Base-by-base conservation (phyloP, 2,329 filamentous ascomycete species). In the Fusarium floridanum region DNA sequence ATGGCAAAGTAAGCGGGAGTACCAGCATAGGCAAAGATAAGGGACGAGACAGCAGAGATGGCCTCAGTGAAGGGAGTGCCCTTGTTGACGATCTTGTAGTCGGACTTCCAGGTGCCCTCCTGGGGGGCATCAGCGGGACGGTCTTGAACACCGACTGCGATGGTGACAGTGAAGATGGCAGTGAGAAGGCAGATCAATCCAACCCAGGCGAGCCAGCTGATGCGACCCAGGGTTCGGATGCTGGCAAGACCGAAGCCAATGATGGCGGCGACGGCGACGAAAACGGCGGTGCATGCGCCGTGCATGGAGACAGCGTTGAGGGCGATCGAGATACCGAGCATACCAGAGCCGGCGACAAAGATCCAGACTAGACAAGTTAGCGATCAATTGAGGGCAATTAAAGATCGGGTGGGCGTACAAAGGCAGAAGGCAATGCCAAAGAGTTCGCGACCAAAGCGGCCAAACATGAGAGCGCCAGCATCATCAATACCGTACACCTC, bases 401-500 rank as follows among this genome's bases (percentile, higher is more conserved):
- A 37, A 17, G 1, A 5, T 59, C 7, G 27, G 20, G 14, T 12
- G 3, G 12, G 34, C 55, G 3, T 37, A 59, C 55, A 37, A 8
- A 59, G 32, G 16, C 55, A 59, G 16, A 59, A 37, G 20, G 32
- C 55, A 59, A 27, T 24, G 20, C 32, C 32, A 59, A 59, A 24
- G 32, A 59, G 20, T n/a, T 59, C 55, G 1, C 55, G 55, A 20
- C 87, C 86, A 5, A 83, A 64, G 4, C 79, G 82, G 22, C 87
- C 87, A 70, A 87, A 86, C 16, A 89, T 81, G 29, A 88, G 79
- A 5, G 72, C 72, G 27, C 86, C 87, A 2, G 85, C 87, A 73
- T 89, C 87, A 64, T 88, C 87, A 68, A 89, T 87, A 45, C 85
- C 83, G 75, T 89, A 88, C 1, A 89, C 85, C 43, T 86, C 82